A percentile compares a stretch with the other conserved stretches of the same genome.
These are phyloP conservation scores for Debaryomyces maramus DNA, from an alignment of 805 yeast genomes.

Conservation along the genomic window DNA sequence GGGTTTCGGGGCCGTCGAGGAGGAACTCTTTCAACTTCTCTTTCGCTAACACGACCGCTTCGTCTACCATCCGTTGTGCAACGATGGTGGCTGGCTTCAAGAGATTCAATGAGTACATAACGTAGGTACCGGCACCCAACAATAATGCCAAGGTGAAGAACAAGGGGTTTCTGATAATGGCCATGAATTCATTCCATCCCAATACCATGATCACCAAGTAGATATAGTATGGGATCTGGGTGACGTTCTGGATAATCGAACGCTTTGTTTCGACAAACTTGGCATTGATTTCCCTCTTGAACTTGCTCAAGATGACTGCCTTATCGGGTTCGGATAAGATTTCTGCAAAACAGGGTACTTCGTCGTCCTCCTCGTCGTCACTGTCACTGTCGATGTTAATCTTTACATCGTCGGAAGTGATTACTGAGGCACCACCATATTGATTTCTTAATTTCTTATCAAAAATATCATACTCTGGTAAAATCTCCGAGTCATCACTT, in stretches of 20 bases:
- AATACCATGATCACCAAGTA: slow-evolving; percentile 69
- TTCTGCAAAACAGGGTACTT: slow-evolving; percentile 49
- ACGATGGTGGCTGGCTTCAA: slow-evolving; percentile 74
- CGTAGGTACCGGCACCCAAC: slow-evolving; percentile 58
- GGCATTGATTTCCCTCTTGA: slow-evolving; percentile 76
- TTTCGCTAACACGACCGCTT: slow-evolving; percentile 57
- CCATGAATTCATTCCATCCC: slow-evolving; percentile 96
- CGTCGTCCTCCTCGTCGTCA: slow-evolving; percentile 27
- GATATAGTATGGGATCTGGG: slow-evolving; percentile 83
- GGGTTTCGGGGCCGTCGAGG: slow-evolving; percentile 46
- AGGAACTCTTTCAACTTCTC: slow-evolving; percentile 59
- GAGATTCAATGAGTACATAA: slow-evolving; percentile 68
- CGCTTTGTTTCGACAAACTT: slow-evolving; percentile 85
- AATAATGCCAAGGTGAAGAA: slow-evolving; percentile 63
- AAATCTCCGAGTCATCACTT: slow-evolving; percentile 52
- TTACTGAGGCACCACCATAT: slow-evolving; percentile 18
- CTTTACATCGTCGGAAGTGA: slow-evolving; percentile 21
- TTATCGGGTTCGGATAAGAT: slow-evolving; percentile 60
- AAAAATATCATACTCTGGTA: slow-evolving; percentile 55
- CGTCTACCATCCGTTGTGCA: slow-evolving; percentile 55
- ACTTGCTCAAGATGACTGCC: slow-evolving; percentile 53
- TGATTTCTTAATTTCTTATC: slow-evolving; percentile 21
- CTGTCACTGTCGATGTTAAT: slow-evolving; percentile 15
- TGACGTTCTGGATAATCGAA: slow-evolving; percentile 71
- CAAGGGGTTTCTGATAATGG: slow-evolving; percentile 83